Conservation (phyloP, 352 stramenopile species). For the Phytophthora chlamydospora region DNA sequence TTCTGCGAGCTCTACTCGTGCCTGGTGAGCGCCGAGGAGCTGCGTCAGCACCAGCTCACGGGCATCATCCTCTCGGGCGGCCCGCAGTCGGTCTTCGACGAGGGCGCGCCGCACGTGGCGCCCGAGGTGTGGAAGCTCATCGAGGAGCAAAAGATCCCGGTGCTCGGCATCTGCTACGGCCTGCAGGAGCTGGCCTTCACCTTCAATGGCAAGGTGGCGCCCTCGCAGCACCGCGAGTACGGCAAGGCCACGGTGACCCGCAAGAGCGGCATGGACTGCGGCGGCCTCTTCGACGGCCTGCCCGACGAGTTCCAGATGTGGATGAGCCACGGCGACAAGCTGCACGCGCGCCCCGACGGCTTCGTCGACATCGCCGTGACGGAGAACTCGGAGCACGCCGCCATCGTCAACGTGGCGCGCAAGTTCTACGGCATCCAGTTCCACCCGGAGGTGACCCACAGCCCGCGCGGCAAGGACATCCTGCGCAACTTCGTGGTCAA, state of each 20-base stretch:
- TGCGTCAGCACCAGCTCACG: constrained; percentile 93
- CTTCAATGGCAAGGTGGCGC: constrained; percentile 94
- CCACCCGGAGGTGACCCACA: constrained; percentile 98
- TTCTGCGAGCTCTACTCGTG: constrained; percentile 99
- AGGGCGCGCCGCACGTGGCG: constrained; percentile 94
- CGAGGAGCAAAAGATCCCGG: constrained; percentile 94
- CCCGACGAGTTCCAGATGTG: constrained; percentile 97
- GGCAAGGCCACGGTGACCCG: constrained; percentile 95
- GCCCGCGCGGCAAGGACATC: constrained; percentile 94
- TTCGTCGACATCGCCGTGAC: constrained; percentile 91
- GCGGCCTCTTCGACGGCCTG: constrained; percentile 90
- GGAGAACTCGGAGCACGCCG: constrained; percentile 92
- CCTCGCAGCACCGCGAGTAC: constrained; percentile 96
- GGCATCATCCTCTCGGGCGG: constrained; percentile 99
- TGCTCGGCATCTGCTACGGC: constrained; percentile 99
- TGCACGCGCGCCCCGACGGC: constrained; percentile 93
- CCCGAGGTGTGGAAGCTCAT: constrained; percentile 97
- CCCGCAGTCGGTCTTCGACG: constrained; percentile 97
- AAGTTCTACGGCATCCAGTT: constrained; percentile 99
- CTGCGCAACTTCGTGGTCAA: constrained; percentile 98
- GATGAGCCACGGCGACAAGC: constrained; percentile 99
- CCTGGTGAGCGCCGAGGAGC: constrained; percentile 92
- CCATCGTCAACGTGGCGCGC: constrained; percentile 94
- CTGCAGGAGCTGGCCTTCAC: constrained; percentile 96
- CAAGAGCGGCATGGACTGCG: constrained; percentile 59